Evolutionary conservation across 805 yeast genomes (phyloP), one percentile per base, ranked within the genome.

Genomic region (Cyberlindnera lachancei): DNA sequence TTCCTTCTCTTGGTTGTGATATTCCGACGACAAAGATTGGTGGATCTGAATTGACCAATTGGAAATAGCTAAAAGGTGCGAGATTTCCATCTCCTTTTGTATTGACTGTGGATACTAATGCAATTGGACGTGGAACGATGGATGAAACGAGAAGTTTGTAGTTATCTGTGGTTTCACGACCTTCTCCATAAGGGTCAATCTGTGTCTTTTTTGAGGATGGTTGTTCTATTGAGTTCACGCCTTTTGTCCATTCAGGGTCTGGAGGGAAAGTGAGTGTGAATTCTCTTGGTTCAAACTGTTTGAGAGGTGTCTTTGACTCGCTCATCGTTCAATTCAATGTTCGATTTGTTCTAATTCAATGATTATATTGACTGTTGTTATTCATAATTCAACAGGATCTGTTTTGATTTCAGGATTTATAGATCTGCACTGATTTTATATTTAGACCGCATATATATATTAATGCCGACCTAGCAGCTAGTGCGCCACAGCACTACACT

Each of bases 41-140:
- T 4, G 84, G 84, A 39, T 75, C 78, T 34, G 55, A 52, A 29
- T 57, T 58, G 12, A 68, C 65, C 16, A 72, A 40, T 17, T 55
- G 57, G 48, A 73, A 72, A 50, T 61, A 77, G 10, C 79, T 72
- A 45, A 70, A 76, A n/a, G 83, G 83, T 1, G 83, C 71, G 24
- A 76, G 50, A 45, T 76, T 76, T 19, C 44, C 42, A 1, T 42
- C 44, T 1, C 80, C 79, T 9, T 60, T 57, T 6, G 41, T 38
- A 18, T 60, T 50, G 2, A 69, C 45, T 0, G 79, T 64, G 5
- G 80, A 67, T 3, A 76, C 52, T 35, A 76, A 67, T 5, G 73
- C 83, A 43, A 76, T 63, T 7, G 82, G 82, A 35, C 84, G 61
- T 3, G 84, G 84, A 1, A 64, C 59, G 13, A 77, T 45, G 2